phyloP scores from a whole-genome alignment of 2,329 filamentous ascomycete genomes.

The Colletotrichum lentis region DNA sequence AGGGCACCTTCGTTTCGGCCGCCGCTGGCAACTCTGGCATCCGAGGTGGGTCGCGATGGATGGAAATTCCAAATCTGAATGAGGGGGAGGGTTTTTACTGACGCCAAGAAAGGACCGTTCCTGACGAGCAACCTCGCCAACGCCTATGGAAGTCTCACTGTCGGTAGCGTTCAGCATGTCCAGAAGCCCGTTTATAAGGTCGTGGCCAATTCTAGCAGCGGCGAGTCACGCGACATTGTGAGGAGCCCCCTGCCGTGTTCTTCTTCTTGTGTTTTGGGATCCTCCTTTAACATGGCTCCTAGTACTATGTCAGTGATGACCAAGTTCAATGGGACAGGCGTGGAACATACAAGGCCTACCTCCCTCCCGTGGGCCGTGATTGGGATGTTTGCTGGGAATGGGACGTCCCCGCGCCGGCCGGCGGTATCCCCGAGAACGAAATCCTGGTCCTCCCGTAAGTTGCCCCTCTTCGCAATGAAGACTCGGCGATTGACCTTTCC shows the following conservation, averaged over 20 bases:
- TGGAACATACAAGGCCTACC: conserved; percentile 5
- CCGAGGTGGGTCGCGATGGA: conserved; percentile 3
- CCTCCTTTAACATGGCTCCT: too few species aligned
- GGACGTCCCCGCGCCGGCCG: neutral
- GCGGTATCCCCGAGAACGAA: neutral
- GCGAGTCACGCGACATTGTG: too few species aligned
- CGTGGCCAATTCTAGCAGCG: too few species aligned
- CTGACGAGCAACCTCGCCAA: conserved; percentile 20
- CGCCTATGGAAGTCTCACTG: conserved; percentile 6
- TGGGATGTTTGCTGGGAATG: neutral
- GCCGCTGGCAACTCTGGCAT: conserved; percentile 24
- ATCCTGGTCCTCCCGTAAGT: too few species aligned
- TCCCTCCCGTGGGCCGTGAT: conserved; percentile 4
- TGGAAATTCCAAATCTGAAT: too few species aligned
- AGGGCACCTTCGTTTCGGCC: conserved; percentile 15
- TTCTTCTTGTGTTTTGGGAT: too few species aligned
- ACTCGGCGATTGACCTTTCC: too few species aligned
- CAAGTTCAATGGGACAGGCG: conserved; percentile 9
- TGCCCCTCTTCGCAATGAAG: too few species aligned
- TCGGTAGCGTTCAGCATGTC: conserved; percentile 20
- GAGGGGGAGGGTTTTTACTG: too few species aligned
- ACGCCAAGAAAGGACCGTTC: conserved; percentile 9
- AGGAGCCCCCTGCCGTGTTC: too few species aligned
- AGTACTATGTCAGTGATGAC: conserved; percentile 3
- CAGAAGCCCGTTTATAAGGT: conserved; percentile 1